These are phyloP conservation scores for Fraxinus anomala DNA, from an alignment of 257 asterid species.

Conservation along the genomic window DNA sequence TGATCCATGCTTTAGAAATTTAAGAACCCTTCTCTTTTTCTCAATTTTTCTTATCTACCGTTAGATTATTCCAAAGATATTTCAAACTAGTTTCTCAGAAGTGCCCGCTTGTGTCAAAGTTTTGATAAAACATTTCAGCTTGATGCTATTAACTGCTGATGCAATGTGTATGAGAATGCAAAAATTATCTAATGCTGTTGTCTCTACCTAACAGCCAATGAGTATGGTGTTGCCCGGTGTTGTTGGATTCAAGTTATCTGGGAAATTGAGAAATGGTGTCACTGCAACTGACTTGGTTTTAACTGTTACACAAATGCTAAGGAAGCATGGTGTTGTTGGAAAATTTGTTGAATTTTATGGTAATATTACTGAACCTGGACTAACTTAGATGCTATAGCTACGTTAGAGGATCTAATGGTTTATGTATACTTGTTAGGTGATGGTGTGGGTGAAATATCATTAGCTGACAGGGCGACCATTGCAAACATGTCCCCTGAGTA, in stretches of 20 bases:
- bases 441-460: neutral
- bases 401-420: too few species aligned
- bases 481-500: slow-evolving; percentile 9
- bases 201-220: slow-evolving; percentile 66
- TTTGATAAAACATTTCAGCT: too few species aligned
- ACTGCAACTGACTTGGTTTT: neutral
- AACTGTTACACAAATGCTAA: neutral
- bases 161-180: neutral
- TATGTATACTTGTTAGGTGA: neutral
- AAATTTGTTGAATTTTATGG: neutral
- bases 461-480: slow-evolving; percentile 1
- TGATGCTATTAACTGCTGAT: neutral
- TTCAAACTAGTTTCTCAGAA: neutral
- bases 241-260: slow-evolving; percentile 2
- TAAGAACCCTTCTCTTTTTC: neutral
- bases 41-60: neutral
- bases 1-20: neutral
- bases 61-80: neutral
- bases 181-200: neutral
- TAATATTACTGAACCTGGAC: neutral
- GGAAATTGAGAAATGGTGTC: neutral
- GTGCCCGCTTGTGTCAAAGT: neutral
- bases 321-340: slow-evolving; percentile 6
- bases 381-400: neutral
- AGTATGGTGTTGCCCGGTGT: slow-evolving; percentile 85